These are phyloP conservation scores for Colletotrichum viniferum DNA, from an alignment of 2,329 filamentous ascomycete species.

Conservation along the genomic window DNA sequence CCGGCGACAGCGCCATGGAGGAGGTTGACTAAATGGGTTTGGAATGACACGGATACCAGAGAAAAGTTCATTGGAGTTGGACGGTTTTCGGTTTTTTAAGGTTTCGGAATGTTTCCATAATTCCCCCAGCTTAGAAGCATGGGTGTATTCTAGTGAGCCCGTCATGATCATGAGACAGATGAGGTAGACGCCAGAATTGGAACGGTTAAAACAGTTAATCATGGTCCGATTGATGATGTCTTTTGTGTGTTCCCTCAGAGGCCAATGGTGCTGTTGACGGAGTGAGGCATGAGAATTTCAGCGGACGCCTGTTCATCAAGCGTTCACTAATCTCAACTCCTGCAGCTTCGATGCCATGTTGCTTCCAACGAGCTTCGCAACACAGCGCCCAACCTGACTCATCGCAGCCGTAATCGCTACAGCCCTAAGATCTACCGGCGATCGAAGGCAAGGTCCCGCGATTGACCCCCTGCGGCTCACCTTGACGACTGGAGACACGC, in stretches of 20 bases:
- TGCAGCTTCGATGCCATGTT: not conserved
- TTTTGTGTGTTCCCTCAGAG: no score
- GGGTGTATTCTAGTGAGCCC: constrained; percentile 46
- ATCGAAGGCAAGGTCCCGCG: not conserved
- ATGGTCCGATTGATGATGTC: not conserved
- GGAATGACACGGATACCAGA: constrained; percentile 36
- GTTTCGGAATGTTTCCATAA: constrained; percentile 32
- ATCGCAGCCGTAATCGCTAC: not conserved
- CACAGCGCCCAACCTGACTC: not conserved
- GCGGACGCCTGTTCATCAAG: not conserved
- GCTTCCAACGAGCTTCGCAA: not conserved
- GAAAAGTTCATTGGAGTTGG: constrained; percentile 43
- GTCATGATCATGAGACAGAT: constrained; percentile 45
- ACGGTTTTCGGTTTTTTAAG: constrained; percentile 36
- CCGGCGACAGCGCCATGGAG: constrained; percentile 97
- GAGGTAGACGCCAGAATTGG: constrained; percentile 40
- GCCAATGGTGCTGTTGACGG: no score
- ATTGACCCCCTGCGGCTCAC: not conserved
- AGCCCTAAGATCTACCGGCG: not conserved
- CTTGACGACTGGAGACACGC: fast-evolving
- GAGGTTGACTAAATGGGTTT: constrained; percentile 85
- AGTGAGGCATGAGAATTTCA: no score
- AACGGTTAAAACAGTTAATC: constrained; percentile 9
- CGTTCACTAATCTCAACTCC: not conserved
- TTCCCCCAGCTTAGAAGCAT: constrained; percentile 31